Evolutionary conservation across 768 basidiomycete species (phyloP).

Genomic region (Leccinum uliginosum): DNA sequence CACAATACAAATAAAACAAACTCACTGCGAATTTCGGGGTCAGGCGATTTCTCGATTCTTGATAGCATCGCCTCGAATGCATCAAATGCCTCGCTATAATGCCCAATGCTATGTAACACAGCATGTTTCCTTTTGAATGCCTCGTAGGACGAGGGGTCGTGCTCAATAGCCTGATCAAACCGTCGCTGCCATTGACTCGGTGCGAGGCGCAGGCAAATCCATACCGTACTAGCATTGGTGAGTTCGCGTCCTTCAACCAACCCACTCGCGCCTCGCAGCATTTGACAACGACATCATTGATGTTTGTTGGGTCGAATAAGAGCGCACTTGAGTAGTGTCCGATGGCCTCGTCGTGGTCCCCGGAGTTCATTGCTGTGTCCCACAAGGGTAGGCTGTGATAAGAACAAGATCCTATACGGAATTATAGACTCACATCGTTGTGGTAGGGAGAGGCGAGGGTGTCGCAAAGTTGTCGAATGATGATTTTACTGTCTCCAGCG

Average conservation of each 20-base stretch:
- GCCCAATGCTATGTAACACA: background rate
- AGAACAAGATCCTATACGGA: no score
- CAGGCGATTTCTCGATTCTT: background rate
- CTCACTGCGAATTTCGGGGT: no score
- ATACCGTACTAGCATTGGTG: slow-evolving; percentile 1
- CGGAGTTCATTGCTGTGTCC: background rate
- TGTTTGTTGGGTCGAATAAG: background rate
- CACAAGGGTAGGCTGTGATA: background rate
- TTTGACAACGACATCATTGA: background rate
- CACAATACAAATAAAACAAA: background rate
- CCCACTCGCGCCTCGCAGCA: background rate
- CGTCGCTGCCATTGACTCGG: no score
- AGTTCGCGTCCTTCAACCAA: background rate
- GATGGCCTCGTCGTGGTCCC: background rate
- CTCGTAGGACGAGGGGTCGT: background rate
- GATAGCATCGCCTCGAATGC: background rate
- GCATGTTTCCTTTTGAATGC: slow-evolving; percentile 7
- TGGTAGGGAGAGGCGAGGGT: no score
- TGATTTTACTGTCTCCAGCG: no score
- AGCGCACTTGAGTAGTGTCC: background rate
- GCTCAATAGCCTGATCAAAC: background rate
- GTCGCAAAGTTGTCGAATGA: no score
- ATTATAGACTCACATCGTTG: no score
- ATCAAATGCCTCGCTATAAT: background rate
- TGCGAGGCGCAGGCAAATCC: background rate